Evolutionary conservation across 225 moss, liverwort and hornwort species (phyloP).

Genomic region (Sphagnum tenellum): DNA sequence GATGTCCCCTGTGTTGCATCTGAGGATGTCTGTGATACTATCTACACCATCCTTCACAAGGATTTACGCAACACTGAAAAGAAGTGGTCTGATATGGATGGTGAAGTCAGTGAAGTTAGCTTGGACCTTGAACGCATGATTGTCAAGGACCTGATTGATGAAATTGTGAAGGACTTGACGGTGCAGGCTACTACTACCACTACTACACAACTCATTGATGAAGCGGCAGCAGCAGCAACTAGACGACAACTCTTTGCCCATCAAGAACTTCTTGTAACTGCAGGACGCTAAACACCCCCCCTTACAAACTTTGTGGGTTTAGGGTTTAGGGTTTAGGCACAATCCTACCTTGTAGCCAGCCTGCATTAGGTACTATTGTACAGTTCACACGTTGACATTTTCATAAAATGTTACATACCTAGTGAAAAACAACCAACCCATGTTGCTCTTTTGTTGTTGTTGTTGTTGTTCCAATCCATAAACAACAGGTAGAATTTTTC

Average conservation of each 20-base stretch:
- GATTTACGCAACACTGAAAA: slow-evolving; percentile 49
- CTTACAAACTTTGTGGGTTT: too few species aligned
- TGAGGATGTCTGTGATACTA: slow-evolving; percentile 64
- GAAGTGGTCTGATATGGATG: slow-evolving; percentile 41
- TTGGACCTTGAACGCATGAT: slow-evolving; percentile 69
- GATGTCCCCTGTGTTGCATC: slow-evolving; percentile 44
- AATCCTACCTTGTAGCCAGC: too few species aligned
- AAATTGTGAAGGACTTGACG: slow-evolving; percentile 45
- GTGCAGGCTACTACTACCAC: neutral
- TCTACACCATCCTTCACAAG: slow-evolving; percentile 67
- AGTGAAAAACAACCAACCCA: too few species aligned
- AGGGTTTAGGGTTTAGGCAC: too few species aligned
- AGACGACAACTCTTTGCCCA: slow-evolving; percentile 37
- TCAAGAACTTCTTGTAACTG: neutral
- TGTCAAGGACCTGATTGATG: slow-evolving; percentile 72
- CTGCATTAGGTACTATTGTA: too few species aligned
- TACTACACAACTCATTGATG: neutral
- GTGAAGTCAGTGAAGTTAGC: slow-evolving; percentile 55
- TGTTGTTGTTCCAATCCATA: too few species aligned
- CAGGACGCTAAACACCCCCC: too few species aligned
- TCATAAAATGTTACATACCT: too few species aligned
- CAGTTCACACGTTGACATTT: too few species aligned
- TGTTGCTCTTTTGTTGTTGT: too few species aligned
- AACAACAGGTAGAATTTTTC: too few species aligned
- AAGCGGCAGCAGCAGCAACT: slow-evolving; percentile 11